Evolutionary conservation across 306 rosid species (phyloP), one percentile per base, ranked within the genome.

Genomic region (Vigna nakashimae): DNA sequence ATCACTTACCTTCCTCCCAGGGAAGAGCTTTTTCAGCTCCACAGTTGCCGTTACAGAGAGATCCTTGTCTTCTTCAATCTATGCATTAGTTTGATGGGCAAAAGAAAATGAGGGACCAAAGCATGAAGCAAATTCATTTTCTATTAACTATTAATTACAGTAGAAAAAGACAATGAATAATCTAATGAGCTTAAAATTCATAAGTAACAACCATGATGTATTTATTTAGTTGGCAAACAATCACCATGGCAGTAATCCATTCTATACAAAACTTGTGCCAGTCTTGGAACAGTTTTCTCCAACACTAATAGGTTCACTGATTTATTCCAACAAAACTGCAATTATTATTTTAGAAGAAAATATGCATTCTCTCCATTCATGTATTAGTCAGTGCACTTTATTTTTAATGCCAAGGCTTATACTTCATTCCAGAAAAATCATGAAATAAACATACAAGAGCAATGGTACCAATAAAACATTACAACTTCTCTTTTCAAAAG

Each of bases 1-100:
- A 7, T 42, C 59, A 56, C 53, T 82, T 85, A 91, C 97, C 92
- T 91, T 89, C 80, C 79, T 93, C 53, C 74, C 80, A 3, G 94
- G 90, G 73, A 91, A 91, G 78, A 93, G 76, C 80, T 77, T 90
- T 87, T 83, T 90, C 73, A 93, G 82, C 83, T 93, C 93, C 77
- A 93, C 98, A 52, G 64, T 86, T 17, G 96, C 59, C 67, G 67
- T 0, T 63, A 75, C 82, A 42, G 98, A 93, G 75, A 87, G 82
- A 76, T 93, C 93, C 84, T 87, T 90, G 85, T 91, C 98, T 85
- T 93, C 98, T 57, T 87, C 93, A 75, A 73, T 82, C 97, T 93
- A 80, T 32, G 62, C 72, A 75, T 30, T 45, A n/a, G 48, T 34
- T 75, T 59, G 80, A 60, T 65, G 30, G 18, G 71, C 49, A 48